phyloP scores from a whole-genome alignment of 345 rosid genomes.

The Corymbia maculata region DNA sequence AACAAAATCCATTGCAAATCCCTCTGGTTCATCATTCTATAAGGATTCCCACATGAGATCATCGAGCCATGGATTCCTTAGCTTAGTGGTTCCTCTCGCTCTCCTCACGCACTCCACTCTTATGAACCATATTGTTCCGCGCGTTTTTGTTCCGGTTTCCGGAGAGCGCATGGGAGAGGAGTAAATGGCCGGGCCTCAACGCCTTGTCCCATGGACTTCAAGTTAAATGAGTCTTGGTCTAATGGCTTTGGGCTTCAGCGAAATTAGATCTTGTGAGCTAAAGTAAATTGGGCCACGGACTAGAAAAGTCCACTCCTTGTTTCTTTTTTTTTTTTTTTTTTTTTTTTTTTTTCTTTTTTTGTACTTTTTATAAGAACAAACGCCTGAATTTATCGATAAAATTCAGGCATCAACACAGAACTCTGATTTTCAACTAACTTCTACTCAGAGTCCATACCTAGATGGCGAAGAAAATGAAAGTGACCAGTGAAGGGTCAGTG shows the following conservation, averaged over 20 bases:
- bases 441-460: neutral
- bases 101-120: too few species aligned
- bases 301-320: neutral
- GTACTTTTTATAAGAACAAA: neutral
- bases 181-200: neutral
- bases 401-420: neutral
- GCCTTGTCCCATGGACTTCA: neutral
- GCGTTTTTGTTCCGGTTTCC: too few species aligned
- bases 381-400: too few species aligned
- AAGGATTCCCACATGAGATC: too few species aligned
- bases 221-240: neutral
- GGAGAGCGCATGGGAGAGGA: too few species aligned
- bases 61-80: too few species aligned
- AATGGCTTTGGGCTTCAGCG: neutral
- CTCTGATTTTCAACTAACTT: neutral
- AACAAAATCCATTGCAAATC: neutral
- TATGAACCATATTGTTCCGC: too few species aligned
- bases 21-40: neutral
- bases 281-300: neutral
- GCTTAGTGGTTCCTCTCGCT: too few species aligned
- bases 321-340: neutral
- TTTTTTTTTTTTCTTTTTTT: too few species aligned
- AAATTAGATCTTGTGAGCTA: neutral
- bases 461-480: neutral
- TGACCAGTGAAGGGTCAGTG: neutral